Percentiles rank a stretch among this genome's conserved stretches.
phyloP scores from a whole-genome alignment of 495 filamentous ascomycete species.

The Friedmanniomyces simplex region DNA sequence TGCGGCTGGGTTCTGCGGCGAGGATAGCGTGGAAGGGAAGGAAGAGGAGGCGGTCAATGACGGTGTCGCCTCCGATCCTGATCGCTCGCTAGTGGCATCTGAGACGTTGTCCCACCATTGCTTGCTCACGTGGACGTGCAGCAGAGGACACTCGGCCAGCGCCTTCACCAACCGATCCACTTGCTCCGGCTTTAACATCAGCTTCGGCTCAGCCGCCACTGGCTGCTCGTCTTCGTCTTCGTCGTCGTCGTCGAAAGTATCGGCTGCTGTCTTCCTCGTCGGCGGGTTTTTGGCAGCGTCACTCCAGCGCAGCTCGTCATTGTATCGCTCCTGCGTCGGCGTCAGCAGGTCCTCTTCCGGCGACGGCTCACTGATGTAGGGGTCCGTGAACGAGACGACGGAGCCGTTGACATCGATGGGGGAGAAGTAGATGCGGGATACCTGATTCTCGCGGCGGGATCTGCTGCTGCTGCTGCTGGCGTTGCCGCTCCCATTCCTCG shows the following conservation, averaged over 20 bases:
- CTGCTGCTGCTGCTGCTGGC: too few species aligned
- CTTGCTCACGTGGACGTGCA: conserved; percentile 6
- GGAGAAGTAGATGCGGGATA: conserved; percentile 11
- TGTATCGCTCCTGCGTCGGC: conserved; percentile 11
- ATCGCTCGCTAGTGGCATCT: neutral
- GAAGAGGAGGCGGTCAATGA: neutral
- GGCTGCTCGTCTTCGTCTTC: neutral
- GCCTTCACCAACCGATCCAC: conserved; percentile 13
- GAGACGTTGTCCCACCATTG: conserved; percentile 10
- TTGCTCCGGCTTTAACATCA: conserved; percentile 11
- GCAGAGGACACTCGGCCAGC: conserved; percentile 8
- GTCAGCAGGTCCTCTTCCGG: neutral
- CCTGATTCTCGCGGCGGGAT: neutral
- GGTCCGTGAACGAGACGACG: neutral
- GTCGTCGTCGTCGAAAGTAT: neutral
- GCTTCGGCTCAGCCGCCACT: neutral
- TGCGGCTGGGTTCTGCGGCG: neutral
- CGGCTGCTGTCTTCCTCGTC: too few species aligned
- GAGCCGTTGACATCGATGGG: neutral
- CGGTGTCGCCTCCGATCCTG: neutral
- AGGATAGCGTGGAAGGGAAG: neutral
- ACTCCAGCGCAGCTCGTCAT: neutral
- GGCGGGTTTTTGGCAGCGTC: neutral
- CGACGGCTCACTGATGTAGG: neutral
- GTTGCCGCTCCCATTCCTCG: neutral